These are phyloP conservation scores for Chaetomium sp. DNA, from an alignment of 2,329 filamentous ascomycete genomes.

Conservation along the genomic window DNA sequence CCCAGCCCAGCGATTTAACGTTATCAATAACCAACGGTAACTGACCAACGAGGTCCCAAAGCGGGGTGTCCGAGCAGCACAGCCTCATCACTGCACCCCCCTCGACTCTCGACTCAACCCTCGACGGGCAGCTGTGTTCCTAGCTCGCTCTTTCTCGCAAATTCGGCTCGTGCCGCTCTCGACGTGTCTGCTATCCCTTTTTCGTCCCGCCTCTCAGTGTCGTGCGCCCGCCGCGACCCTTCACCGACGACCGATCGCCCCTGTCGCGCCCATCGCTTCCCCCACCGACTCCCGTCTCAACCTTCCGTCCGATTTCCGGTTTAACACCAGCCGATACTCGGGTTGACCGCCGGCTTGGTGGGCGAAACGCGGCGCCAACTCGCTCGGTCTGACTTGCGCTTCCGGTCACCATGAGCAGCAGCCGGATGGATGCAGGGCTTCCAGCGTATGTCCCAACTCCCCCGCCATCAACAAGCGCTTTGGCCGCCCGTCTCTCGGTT, in stretches of 20 bases:
- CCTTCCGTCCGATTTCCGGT: conserved; percentile 13
- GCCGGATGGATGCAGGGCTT: conserved; percentile 61
- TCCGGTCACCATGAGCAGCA: conserved; percentile 48
- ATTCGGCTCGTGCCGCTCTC: conserved; percentile 19
- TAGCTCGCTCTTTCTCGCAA: conserved; percentile 22
- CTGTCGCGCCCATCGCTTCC: neutral
- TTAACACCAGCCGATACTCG: conserved; percentile 41
- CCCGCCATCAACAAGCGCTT: conserved; percentile 39
- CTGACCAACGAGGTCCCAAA: conserved; percentile 30
- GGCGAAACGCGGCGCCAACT: conserved; percentile 24
- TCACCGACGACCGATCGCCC: conserved; percentile 8
- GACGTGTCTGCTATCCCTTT: conserved; percentile 11
- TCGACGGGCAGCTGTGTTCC: conserved; percentile 28
- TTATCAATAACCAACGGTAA: neutral
- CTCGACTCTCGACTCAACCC: neutral
- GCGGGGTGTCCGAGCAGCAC: conserved; percentile 36
- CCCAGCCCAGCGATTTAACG: conserved; percentile 14
- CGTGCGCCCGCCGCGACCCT: conserved; percentile 13
- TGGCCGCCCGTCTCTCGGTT: conserved; percentile 10
- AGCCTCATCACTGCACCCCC: conserved; percentile 34
- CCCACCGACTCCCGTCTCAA: conserved; percentile 7
- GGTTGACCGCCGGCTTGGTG: conserved; percentile 28
- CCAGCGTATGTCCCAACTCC: conserved; percentile 56
- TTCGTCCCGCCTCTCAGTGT: conserved; percentile 2
- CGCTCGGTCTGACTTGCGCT: conserved; percentile 28